Evolutionary conservation across 306 rosid genomes (phyloP).

Genomic region (Cicer arietinum): DNA sequence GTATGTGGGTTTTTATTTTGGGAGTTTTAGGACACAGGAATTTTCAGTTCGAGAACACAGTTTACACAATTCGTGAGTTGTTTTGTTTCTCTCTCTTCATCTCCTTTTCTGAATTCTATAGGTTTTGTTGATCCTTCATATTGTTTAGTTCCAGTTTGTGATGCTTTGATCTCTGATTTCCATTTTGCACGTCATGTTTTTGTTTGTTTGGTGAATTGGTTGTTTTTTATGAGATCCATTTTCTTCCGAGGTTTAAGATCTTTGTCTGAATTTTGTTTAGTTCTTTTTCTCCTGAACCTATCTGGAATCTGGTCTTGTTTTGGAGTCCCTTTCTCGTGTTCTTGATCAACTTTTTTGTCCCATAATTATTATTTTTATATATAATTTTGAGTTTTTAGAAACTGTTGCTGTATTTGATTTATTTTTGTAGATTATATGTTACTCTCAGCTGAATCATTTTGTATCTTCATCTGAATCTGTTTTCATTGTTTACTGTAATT

Average conservation of each 20-base stretch:
- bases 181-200: conserved; percentile 13
- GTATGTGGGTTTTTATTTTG: conserved; percentile 24
- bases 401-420: conserved; percentile 8
- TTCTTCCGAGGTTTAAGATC: conserved; percentile 51
- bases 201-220: conserved; percentile 36
- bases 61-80: conserved; percentile 4
- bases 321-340: conserved; percentile 48
- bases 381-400: conserved; percentile 24
- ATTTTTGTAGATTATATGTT: conserved; percentile 1
- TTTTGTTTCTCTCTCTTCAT: conserved; percentile 20
- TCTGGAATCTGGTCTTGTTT: conserved; percentile 36
- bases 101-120: background rate
- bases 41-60: conserved; percentile 31
- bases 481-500: background rate
- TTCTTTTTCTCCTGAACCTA: conserved; percentile 27
- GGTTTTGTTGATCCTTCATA: background rate
- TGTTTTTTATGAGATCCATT: conserved; percentile 46
- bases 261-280: conserved; percentile 33
- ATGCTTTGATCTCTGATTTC: conserved; percentile 58
- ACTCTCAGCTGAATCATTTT: conserved; percentile 21
- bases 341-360: conserved; percentile 42
- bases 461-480: conserved; percentile 16
- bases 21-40: conserved; percentile 31
- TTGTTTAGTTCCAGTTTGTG: conserved; percentile 41
- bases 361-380: conserved; percentile 2